phyloP scores from a whole-genome alignment of 2,329 filamentous ascomycete genomes.

The Huntiella moniliformis region DNA sequence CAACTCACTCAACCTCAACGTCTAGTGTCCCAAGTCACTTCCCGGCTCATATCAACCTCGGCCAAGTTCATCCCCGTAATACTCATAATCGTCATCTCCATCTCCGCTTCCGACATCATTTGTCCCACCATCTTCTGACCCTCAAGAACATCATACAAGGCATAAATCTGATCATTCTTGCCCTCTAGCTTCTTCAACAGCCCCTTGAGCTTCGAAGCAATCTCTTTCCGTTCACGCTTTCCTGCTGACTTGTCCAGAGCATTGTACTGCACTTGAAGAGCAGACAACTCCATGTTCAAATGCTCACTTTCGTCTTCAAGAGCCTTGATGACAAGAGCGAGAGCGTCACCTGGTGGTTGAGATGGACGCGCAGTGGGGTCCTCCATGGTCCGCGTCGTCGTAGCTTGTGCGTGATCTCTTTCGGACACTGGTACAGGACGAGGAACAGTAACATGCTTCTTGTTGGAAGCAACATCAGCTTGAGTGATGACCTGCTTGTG shows the following conservation, averaged over 20 bases:
- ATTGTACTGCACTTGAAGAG: conserved; percentile 44
- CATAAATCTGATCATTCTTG: conserved; percentile 66
- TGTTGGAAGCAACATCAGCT: conserved; percentile 22
- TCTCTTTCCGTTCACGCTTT: conserved; percentile 40
- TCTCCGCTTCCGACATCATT: conserved; percentile 41
- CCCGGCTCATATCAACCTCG: conserved; percentile 22
- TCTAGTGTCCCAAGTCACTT: conserved; percentile 22
- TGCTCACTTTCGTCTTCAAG: conserved; percentile 65
- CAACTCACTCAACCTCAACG: conserved; percentile 1
- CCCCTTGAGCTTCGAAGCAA: conserved; percentile 42
- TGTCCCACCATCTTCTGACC: conserved; percentile 51
- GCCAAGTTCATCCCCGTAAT: conserved; percentile 28
- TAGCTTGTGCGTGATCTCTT: conserved; percentile 19
- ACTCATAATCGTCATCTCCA: conserved; percentile 44
- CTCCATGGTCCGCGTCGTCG: conserved; percentile 17
- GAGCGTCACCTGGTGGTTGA: conserved; percentile 50
- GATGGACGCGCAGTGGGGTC: conserved; percentile 44
- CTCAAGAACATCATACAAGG: conserved; percentile 66
- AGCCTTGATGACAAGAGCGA: conserved; percentile 68
- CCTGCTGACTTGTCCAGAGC: conserved; percentile 47
- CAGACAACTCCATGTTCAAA: conserved; percentile 48
- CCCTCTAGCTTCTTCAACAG: conserved; percentile 46
- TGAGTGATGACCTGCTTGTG: conserved; percentile 22
- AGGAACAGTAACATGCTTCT: conserved; percentile 42
- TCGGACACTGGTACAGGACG: conserved; percentile 50